These are phyloP conservation scores for Zalerion maritima DNA, from an alignment of 495 filamentous ascomycete species.

Conservation along the genomic window DNA sequence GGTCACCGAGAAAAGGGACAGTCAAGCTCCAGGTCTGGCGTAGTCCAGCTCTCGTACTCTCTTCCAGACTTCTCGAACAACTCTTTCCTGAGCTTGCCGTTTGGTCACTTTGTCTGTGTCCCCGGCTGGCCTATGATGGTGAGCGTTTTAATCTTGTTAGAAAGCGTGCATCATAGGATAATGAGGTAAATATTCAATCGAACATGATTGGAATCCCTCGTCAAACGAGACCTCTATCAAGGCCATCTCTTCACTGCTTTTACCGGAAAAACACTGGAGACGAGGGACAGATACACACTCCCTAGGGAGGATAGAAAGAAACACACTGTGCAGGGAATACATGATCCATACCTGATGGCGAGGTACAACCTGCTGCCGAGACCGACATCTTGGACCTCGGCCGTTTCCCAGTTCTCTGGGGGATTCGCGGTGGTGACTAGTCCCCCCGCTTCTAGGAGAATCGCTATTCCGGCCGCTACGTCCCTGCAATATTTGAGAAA, in stretches of 20 bases:
- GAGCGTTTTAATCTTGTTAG: slow-evolving; percentile 3
- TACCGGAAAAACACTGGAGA: too few relatives aligned
- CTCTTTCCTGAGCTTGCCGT: slow-evolving; percentile 47
- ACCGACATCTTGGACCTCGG: slow-evolving; percentile 38
- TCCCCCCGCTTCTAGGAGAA: slow-evolving; percentile 59
- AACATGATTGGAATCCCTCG: too few relatives aligned
- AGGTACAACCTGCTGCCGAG: slow-evolving; percentile 51
- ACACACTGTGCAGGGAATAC: too few relatives aligned
- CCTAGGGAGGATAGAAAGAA: too few relatives aligned
- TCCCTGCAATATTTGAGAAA: slow-evolving; percentile 30
- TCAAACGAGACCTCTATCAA: too few relatives aligned
- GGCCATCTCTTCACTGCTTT: too few relatives aligned
- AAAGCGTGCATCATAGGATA: neutral
- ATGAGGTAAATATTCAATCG: slow-evolving; percentile 1
- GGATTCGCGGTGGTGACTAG: slow-evolving; percentile 54
- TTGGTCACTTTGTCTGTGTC: slow-evolving; percentile 43
- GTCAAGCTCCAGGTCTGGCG: slow-evolving; percentile 36
- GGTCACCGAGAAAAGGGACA: too few relatives aligned
- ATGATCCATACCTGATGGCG: slow-evolving; percentile 37
- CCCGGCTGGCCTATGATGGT: slow-evolving; percentile 46
- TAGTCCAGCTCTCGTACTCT: slow-evolving; percentile 48
- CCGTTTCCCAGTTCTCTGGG: slow-evolving; percentile 36
- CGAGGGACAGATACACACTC: too few relatives aligned
- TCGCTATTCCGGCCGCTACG: slow-evolving; percentile 67
- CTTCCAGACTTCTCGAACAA: slow-evolving; percentile 54